Percentiles rank a stretch among this genome's conserved stretches.
Conservation (phyloP, 169 alveolate genomes). For the Plasmodium falciparum region DNA sequence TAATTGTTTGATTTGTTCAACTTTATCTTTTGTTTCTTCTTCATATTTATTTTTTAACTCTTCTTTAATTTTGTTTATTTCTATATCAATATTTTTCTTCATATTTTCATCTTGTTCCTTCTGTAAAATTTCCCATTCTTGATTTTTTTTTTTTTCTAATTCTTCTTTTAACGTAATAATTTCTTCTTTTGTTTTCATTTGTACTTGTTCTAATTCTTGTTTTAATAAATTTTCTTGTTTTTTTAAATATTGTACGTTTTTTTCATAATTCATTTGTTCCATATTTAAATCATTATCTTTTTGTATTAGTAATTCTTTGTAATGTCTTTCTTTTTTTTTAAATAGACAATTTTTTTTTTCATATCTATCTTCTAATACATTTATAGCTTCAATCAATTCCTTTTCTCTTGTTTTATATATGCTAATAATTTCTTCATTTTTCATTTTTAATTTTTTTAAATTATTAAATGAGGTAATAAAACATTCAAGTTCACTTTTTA, state of each 20-base stretch:
- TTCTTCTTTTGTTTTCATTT: constrained; percentile 22
- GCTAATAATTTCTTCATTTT: constrained; percentile 55
- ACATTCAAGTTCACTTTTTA: constrained; percentile 37
- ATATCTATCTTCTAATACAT: constrained; percentile 37
- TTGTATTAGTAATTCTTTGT: constrained; percentile 36
- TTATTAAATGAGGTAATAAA: constrained; percentile 4
- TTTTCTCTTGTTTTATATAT: constrained; percentile 56
- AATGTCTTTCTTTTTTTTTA: constrained; percentile 56
- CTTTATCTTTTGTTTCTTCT: constrained; percentile 31
- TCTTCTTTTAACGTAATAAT: constrained; percentile 13
- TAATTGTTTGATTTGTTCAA: constrained; percentile 21
- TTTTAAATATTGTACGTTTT: constrained; percentile 14
- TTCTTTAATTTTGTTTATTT: constrained; percentile 15
- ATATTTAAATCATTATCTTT: constrained; percentile 9
- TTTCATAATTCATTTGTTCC: constrained; percentile 43
- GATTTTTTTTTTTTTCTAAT: constrained; percentile 14
- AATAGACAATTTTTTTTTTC: constrained; percentile 12
- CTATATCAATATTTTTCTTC: constrained; percentile 6
- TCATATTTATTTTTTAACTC: constrained; percentile 9
- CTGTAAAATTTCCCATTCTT: constrained; percentile 26
- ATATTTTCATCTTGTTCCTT: constrained; percentile 27
- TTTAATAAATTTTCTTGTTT: constrained; percentile 26
- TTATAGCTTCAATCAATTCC: constrained; percentile 5
- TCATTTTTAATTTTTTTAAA: constrained; percentile 36
- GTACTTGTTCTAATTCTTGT: constrained; percentile 47